These are phyloP conservation scores for Dacryopinax primogenitus DNA, from an alignment of 768 basidiomycete genomes.

Conservation along the genomic window DNA sequence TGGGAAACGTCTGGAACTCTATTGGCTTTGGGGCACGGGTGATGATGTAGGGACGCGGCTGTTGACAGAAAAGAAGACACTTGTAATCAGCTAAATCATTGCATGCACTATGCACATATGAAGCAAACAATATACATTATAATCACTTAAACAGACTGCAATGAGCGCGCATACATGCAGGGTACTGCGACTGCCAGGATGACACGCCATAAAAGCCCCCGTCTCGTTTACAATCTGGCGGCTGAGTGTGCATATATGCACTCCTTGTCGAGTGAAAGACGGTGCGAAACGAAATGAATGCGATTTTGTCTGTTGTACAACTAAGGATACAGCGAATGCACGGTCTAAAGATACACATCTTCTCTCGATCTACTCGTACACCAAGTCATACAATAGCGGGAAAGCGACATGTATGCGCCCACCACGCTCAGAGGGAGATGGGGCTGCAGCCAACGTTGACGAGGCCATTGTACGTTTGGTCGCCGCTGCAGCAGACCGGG, in stretches of 20 bases:
- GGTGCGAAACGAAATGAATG: neutral
- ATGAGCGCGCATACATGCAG: too few species aligned
- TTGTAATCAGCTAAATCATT: too few species aligned
- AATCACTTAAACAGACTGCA: too few species aligned
- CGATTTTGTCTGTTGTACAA: constrained; percentile 7
- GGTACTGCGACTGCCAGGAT: too few species aligned
- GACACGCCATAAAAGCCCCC: too few species aligned
- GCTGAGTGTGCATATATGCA: neutral
- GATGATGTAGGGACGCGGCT: too few species aligned
- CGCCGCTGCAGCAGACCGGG: constrained; percentile 6
- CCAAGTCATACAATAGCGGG: neutral
- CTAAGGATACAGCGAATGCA: constrained; percentile 7
- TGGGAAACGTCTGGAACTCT: too few species aligned
- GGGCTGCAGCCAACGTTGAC: constrained; percentile 6
- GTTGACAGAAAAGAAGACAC: too few species aligned
- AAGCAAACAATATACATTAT: too few species aligned
- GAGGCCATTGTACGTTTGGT: neutral
- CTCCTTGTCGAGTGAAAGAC: neutral
- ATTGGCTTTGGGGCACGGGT: too few species aligned
- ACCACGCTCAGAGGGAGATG: neutral
- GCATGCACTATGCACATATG: too few species aligned
- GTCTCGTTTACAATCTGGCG: neutral
- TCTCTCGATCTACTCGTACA: neutral
- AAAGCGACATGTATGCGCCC: constrained; percentile 5
- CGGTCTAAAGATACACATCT: neutral